Evolutionary conservation across 108 stramenopile species (phyloP).

Genomic region (Fragilaria radians): DNA sequence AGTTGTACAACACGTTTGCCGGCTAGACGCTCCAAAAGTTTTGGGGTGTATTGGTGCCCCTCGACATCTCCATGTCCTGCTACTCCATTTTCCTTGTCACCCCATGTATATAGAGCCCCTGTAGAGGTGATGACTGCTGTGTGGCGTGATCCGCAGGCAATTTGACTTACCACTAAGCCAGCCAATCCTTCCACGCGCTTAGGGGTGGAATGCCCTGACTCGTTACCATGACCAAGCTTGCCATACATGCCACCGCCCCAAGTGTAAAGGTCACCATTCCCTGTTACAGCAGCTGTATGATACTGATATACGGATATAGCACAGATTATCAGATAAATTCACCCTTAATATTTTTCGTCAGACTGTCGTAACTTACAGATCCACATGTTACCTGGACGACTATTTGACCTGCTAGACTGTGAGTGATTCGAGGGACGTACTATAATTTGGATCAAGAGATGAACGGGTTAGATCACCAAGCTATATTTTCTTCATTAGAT

Average conservation of each 20-base stretch:
- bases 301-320: slow-evolving; percentile 27
- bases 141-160: slow-evolving; percentile 91
- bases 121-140: slow-evolving; percentile 81
- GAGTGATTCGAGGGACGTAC: slow-evolving; percentile 86
- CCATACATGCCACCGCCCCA: slow-evolving; percentile 97
- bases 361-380: slow-evolving; percentile 5
- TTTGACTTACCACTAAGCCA: slow-evolving; percentile 70
- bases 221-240: slow-evolving; percentile 92
- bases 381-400: slow-evolving; percentile 90
- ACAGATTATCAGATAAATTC: not conserved
- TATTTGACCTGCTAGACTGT: slow-evolving; percentile 70
- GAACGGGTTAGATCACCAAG: too few relatives aligned
- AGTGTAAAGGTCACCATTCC: slow-evolving; percentile 87
- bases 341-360: not conserved
- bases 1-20: slow-evolving; percentile 82
- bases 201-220: slow-evolving; percentile 88
- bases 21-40: slow-evolving; percentile 71
- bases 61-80: slow-evolving; percentile 92
- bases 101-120: slow-evolving; percentile 83
- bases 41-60: slow-evolving; percentile 92
- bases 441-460: too few relatives aligned
- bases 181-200: slow-evolving; percentile 81
- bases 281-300: slow-evolving; percentile 91
- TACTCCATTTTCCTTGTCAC: slow-evolving; percentile 89
- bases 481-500: too few relatives aligned